Base-by-base conservation (phyloP, 768 basidiomycete species). In the Calocybe indica region DNA sequence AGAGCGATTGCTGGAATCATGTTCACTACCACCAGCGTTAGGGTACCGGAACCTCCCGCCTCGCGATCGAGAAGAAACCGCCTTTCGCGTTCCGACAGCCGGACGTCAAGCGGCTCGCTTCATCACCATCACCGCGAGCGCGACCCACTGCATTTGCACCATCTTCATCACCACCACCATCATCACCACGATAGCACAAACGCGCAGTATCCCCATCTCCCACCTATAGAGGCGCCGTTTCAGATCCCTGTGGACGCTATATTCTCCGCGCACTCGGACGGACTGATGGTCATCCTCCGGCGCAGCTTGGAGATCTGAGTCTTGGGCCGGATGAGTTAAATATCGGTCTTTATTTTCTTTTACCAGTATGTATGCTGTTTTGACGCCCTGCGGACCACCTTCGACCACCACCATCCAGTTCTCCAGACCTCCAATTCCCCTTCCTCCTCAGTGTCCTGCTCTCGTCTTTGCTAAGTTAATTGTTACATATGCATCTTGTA, bases 191-290 rank as follows among this genome's bases (percentile, higher is more conserved):
- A 22, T 22, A 22, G 22, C 22, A 1, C 22, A 22, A 1, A 22
- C 22, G 22, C 22, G 22, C 22, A 22, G 22, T 22, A 22, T 22
- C 22, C 22, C 22, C 22, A 22, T 22, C 22, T 13, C 56, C 57
- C 12, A 55, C 60, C 11, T 37, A 58, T 34, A 56, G 57, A 15
- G 37, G 55, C 48, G 31, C 67, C 63, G 7, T 67, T 64, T 11
- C 75, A 76, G 54, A 69, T 83, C 45, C 54, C 70, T 31, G 85
- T 90, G 9, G 88, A 90, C 56, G 84, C 87, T 2, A 89, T 91
- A 46, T 89, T 91, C 59, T 88, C 86, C 32, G 88, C 85, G 5
- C 88, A 90, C 60, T 90, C 88, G 29, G 88, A 91, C 58, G 88
- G 88, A 5, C 70, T 91, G 48, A 79, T 91, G 70, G 84, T 88